Evolutionary conservation across 345 rosid genomes (phyloP), one percentile per base, ranked within the genome.

Genomic region (Noccaea bulbosa): DNA sequence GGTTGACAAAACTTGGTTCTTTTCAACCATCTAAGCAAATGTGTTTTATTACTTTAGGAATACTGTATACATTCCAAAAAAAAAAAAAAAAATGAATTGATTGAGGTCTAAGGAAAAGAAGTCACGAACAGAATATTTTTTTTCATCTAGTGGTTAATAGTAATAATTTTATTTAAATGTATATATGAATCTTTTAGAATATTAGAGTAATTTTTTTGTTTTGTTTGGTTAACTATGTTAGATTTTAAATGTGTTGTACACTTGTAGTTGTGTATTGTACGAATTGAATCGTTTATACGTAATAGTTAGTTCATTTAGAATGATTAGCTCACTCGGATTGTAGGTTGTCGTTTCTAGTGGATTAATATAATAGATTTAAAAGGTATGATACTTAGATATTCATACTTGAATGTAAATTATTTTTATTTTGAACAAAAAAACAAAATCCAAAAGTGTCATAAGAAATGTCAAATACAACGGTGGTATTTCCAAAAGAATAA

Each of bases 1-100:
- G 54, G 79, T 69, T 75, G 75, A 69, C 79, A 33, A 63, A 55
- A 17, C 3, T 27, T 55, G 5, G 27, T 68, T 62, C 37, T 52
- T 68, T 53, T 52, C 62, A 61, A 68, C 43, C 17, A 59, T 38
- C 51, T 14, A 11, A 17, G 34, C 2, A 32, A 30, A 37, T 24
- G 45, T 67, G 24, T 44, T 44, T 22, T 11, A 43, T 33, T 51
- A 11, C 10, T 47, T 27, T 8, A 6, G n/a, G 3, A 9, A 48
- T 40, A 56, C 12, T 27, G 0, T 47, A 0, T 11, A 56, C 12
- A 17, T 46, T 72, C 33, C 35, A 5, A 43, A n/a, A 12, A 46
- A 9, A 30, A 45, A 11, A 43, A 20, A 12, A 46, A 8, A 30
- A 35, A 63, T 39, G 10, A 56, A 32, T 4, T 60, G 5, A 16